These are phyloP conservation scores for Microstegium vimineum DNA, from an alignment of 176 grass and related monocot genomes.

Conservation along the genomic window DNA sequence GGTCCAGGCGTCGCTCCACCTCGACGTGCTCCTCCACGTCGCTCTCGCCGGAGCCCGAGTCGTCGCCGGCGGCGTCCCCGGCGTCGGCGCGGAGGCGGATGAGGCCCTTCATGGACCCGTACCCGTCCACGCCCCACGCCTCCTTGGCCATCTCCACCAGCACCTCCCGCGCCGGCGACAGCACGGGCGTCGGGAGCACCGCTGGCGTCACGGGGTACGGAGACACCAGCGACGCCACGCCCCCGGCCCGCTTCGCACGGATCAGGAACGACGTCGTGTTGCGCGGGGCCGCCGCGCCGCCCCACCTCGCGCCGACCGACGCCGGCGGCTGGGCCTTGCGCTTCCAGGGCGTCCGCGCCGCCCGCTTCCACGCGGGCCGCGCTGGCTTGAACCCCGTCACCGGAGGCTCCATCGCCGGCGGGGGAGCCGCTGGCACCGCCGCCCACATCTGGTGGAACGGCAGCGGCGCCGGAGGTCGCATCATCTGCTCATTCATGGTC, in stretches of 20 bases:
- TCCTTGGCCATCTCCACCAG: slow-evolving; percentile 98
- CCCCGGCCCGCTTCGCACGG: slow-evolving; percentile 76
- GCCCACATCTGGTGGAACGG: slow-evolving; percentile 43
- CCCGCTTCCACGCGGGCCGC: slow-evolving; percentile 41
- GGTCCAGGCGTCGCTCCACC: slow-evolving; percentile 92
- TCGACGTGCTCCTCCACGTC: slow-evolving; percentile 94
- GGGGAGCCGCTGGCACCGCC: not conserved
- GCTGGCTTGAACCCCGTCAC: slow-evolving; percentile 18
- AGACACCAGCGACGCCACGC: slow-evolving; percentile 75
- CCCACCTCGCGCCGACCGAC: slow-evolving; percentile 23
- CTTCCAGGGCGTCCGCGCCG: slow-evolving; percentile 22
- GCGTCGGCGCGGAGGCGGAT: slow-evolving; percentile 69
- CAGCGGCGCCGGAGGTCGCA: slow-evolving; percentile 48
- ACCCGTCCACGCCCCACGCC: slow-evolving; percentile 95
- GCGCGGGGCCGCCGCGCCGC: slow-evolving; percentile 70
- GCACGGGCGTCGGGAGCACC: slow-evolving; percentile 75
- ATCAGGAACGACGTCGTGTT: slow-evolving; percentile 97
- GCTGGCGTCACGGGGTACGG: slow-evolving; percentile 90
- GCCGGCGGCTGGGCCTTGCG: slow-evolving; percentile 5
- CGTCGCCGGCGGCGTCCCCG: slow-evolving; percentile 36
- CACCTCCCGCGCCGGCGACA: slow-evolving; percentile 85
- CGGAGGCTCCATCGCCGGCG: slow-evolving; percentile 20
- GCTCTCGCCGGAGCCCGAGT: slow-evolving; percentile 77
- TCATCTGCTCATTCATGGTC: slow-evolving; percentile 76
- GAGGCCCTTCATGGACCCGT: slow-evolving; percentile 96